These are phyloP conservation scores for Pulveroboletus sp. DNA, from an alignment of 768 basidiomycete species.

Conservation along the genomic window DNA sequence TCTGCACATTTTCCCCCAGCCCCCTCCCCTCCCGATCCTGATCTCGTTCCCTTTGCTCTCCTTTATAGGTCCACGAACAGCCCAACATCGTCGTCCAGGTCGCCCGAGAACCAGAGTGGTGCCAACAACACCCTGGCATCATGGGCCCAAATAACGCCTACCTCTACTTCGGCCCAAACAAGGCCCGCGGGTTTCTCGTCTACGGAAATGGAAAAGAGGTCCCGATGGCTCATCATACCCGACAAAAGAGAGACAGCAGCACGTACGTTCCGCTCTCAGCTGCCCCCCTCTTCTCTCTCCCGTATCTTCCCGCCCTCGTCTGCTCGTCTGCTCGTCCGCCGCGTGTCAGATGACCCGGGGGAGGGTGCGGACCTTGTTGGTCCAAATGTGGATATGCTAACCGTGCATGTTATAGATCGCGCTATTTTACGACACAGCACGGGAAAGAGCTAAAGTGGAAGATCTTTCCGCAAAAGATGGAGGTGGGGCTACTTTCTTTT, in stretches of 20 bases:
- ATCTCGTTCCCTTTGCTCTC: neutral
- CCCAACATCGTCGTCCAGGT: conserved; percentile 64
- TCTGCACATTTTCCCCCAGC: neutral
- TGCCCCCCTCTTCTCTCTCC: neutral
- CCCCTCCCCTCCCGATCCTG: neutral
- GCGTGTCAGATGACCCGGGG: neutral
- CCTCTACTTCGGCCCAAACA: conserved; percentile 69
- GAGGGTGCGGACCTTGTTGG: neutral
- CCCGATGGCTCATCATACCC: conserved; percentile 54
- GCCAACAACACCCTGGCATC: conserved; percentile 59
- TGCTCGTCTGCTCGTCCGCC: too few relatives aligned
- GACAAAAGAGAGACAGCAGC: conserved; percentile 57
- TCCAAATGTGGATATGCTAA: neutral
- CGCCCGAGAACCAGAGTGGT: conserved; percentile 61
- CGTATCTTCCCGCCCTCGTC: neutral
- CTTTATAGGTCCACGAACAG: conserved; percentile 49
- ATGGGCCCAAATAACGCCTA: conserved; percentile 80
- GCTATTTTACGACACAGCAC: conserved; percentile 69
- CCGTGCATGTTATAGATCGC: conserved; percentile 47
- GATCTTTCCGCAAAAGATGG: conserved; percentile 55
- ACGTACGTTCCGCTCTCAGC: conserved; percentile 40
- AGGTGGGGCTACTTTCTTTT: conserved; percentile 39
- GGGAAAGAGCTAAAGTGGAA: conserved; percentile 77
- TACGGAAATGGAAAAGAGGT: conserved; percentile 61
- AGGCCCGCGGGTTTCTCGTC: conserved; percentile 55